Base-by-base conservation (phyloP, 75 land plant genomes). In the Picea sitchensis region DNA sequence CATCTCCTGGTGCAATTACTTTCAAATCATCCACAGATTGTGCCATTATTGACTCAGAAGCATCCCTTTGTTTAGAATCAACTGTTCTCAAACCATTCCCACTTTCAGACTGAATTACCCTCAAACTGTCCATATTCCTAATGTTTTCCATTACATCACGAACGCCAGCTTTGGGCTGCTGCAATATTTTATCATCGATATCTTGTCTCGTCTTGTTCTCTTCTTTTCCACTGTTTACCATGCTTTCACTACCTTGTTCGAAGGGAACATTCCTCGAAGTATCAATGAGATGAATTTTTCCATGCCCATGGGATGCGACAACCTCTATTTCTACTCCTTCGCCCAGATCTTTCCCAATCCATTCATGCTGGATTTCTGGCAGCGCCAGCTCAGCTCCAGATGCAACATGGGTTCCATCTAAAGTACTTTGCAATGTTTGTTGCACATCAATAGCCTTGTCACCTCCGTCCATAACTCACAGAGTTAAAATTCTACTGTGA, bases 301-400 rank as follows among this genome's bases (percentile, higher is more conserved):
- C 74, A 21, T 71, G 74, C 9, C 74, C 51, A 21, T 71, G 74
- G 54, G 54, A 41, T 41, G 56, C 74, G 2, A 41, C 74, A 71
- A 71, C n/a, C 13, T 44, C 74, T 56, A 44, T 41, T 71, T 44
- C 54, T 44, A 6, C 54, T 71, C 56, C 73, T 71, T 47, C 74
- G 44, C 41, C 74, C 74, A 71, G 26, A 44, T 44, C 74, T n/a
- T 44, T 71, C 54, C 74, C 74, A n/a, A 44, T 38, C 74, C 74
- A 71, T 44, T 71, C 74, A 71, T 71, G 51, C 44, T 71, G 74
- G 44, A 71, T 20, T 71, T 44, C 21, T 23, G 56, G 74, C 44
- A 44, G 9, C 23, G 9, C 20, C 56, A 44, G 74, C 23, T 71
- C 54, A n/a, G 18, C 74, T 71, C 54, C 74, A 44, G 74, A 44